Evolutionary conservation across 2,329 filamentous ascomycete species (phyloP), one percentile per base, ranked within the genome.

Genomic region (Colletotrichum tabaci): DNA sequence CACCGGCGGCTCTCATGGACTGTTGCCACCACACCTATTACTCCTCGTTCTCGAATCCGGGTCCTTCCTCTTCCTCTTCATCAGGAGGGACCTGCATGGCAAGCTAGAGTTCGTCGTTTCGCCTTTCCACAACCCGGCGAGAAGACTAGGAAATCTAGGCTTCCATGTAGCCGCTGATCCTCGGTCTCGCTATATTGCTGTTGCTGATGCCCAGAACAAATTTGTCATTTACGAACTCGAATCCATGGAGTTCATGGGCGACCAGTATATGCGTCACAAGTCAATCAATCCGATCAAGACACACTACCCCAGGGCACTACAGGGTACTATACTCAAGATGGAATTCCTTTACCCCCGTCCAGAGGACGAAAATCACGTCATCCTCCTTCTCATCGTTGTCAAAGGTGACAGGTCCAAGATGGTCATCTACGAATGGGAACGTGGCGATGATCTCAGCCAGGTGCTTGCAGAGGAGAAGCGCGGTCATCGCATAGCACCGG

Each of bases 251-350:
- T 82, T 75, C 75, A 88, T 89, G 77, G 87, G 80, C 75, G 79
- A 76, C 76, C 90, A 83, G 78, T 92, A 86, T 77, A 78, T 77
- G 18, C 74, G 77, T 47, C 77, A 79, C 42, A 80, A 83, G n/a
- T 77, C 82, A 73, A 80, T 93, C 69, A 80, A 85, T 12, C 93
- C 92, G 2, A 87, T 97, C 67, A 86, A 86, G 71, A 80, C 79
- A 0, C 79, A 76, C 49, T 77, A 81, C 21, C 77, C 84, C 21
- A 84, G 87, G 12, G 74, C 80, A 12, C 84, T 94, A 9, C 88
- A 91, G 9, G 95, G 94, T 1, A 86, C 91, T n/a, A 94, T 98
- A 66, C 87, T 96, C 76, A 93, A 94, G 75, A 91, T 98, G 86
- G 93, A 95, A 26, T 99, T 98, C 74, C 86, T 99, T 3, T 90